These are phyloP conservation scores for Claviceps spartinae DNA, from an alignment of 2,329 filamentous ascomycete genomes.

Conservation along the genomic window DNA sequence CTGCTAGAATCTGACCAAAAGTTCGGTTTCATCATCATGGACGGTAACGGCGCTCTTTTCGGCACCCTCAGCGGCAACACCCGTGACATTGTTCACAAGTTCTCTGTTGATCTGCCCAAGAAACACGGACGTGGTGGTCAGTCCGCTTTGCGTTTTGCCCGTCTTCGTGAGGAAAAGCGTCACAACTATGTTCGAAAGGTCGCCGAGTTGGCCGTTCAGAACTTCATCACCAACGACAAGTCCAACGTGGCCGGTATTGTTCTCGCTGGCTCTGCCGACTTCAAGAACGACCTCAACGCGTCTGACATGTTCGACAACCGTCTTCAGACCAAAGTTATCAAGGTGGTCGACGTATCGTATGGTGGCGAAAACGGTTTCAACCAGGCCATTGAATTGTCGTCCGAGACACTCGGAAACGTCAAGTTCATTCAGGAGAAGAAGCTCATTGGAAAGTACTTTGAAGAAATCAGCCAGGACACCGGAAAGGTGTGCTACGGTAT, in stretches of 20 bases:
- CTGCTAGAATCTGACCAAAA: slow-evolving; percentile 97
- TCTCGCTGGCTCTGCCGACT: slow-evolving; percentile 92
- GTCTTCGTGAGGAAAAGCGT: slow-evolving; percentile 97
- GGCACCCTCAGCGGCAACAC: slow-evolving; percentile 96
- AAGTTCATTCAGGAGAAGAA: slow-evolving; percentile 99
- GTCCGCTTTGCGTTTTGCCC: slow-evolving; percentile 96
- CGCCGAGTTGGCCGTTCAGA: slow-evolving; percentile 92
- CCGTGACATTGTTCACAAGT: slow-evolving; percentile 92
- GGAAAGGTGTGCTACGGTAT: slow-evolving; percentile 97
- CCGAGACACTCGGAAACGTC: slow-evolving; percentile 95
- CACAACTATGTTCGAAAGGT: slow-evolving; percentile 99
- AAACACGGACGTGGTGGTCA: slow-evolving; percentile 99
- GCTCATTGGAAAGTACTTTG: slow-evolving; percentile 96
- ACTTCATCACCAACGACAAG: slow-evolving; percentile 97
- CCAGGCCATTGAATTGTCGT: slow-evolving; percentile 90
- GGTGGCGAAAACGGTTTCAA: slow-evolving; percentile 99
- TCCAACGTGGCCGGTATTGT: slow-evolving; percentile 94
- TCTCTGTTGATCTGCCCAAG: slow-evolving; percentile 96
- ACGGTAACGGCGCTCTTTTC: slow-evolving; percentile 95
- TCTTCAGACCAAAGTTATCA: slow-evolving; percentile 90
- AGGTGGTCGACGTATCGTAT: slow-evolving; percentile 97
- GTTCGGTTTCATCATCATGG: slow-evolving; percentile 99
- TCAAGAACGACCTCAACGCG: slow-evolving; percentile 97
- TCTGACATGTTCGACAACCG: slow-evolving; percentile 95
- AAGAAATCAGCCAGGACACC: slow-evolving; percentile 96